phyloP scores from a whole-genome alignment of 148 eudicot genomes.

The Euryodendron excelsum region DNA sequence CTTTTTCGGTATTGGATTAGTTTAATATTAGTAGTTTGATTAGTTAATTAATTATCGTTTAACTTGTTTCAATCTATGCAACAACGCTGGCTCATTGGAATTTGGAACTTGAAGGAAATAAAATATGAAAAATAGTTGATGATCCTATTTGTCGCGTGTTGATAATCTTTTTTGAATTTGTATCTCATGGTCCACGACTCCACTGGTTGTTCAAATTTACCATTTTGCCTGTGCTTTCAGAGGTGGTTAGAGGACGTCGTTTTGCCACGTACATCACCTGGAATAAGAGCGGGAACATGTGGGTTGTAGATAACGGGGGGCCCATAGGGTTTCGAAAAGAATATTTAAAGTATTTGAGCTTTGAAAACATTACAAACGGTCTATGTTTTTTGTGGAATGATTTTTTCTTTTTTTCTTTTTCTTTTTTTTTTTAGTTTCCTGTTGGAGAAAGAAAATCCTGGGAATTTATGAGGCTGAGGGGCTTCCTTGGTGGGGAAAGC shows the following conservation, averaged over 20 bases:
- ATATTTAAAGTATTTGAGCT: background rate
- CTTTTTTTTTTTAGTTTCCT: constrained; percentile 6
- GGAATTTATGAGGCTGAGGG: constrained; percentile 36
- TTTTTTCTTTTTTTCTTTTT: constrained; percentile 17
- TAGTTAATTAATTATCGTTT: background rate
- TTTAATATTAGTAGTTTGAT: background rate
- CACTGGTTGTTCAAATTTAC: background rate
- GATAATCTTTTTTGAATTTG: background rate
- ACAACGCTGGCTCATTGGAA: background rate
- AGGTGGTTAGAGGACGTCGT: constrained; percentile 29
- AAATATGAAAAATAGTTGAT: background rate
- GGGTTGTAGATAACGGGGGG: constrained; percentile 17
- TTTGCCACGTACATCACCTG: constrained; percentile 48
- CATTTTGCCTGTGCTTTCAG: constrained; percentile 16
- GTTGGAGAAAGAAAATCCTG: constrained; percentile 19
- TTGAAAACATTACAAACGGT: background rate
- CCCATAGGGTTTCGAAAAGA: constrained; percentile 15
- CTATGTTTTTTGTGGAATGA: too few relatives aligned
- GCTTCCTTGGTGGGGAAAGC: constrained; percentile 33
- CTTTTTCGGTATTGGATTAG: background rate
- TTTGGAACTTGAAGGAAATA: background rate
- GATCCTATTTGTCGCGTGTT: background rate
- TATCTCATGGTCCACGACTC: too few relatives aligned
- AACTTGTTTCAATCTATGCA: background rate
- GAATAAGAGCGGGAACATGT: constrained; percentile 22